Evolutionary conservation across 2,329 filamentous ascomycete genomes (phyloP), one percentile per base, ranked within the genome.

Genomic region (Exophiala xenobiotica): DNA sequence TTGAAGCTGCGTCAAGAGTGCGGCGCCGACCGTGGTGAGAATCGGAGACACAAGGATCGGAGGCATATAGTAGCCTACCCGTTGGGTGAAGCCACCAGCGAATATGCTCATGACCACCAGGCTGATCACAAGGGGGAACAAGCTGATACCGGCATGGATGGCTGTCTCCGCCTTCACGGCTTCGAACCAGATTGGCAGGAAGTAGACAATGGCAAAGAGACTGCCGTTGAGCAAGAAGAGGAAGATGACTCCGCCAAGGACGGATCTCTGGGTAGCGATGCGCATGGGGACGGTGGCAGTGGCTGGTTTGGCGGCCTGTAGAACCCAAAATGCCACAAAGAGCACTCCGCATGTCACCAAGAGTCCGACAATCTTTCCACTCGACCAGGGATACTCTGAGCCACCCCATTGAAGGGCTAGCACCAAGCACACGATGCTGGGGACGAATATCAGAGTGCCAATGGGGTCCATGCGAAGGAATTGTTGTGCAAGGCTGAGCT

Each of bases 361-460:
- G 3, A 63, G 33, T 1, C 26, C 43, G 27, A 63, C 58, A 24
- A 61, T 50, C 2, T 54, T 27, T 2, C n/a, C 51, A 23, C 41
- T 42, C 31, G 6, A 14, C 58, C 40, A 39, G 22, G 64, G 26
- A 46, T 70, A 70, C 9, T 58, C 63, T 2, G 37, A 16, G n/a
- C 57, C 57, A 26, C 58, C 58, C 81, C 81, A 85, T 60, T 85
- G 79, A 27, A 87, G 69, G 0, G 82, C 82, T 3, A 86, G 69
- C 3, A 86, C 66, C 24, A 86, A 76, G 54, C 75, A 81, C 7
- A 84, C 72, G 29, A 83, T 74, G 27, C 74, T 75, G 0, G 82
- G 81, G n/a, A 85, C 65, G 56, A 86, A 79, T 64, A 83, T 75
- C n/a, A 79, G 61, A 7, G 78, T 82, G 14, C 82, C 82, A 1